Base-by-base conservation (phyloP, 2,329 filamentous ascomycete genomes). In the Penicillium sp. region DNA sequence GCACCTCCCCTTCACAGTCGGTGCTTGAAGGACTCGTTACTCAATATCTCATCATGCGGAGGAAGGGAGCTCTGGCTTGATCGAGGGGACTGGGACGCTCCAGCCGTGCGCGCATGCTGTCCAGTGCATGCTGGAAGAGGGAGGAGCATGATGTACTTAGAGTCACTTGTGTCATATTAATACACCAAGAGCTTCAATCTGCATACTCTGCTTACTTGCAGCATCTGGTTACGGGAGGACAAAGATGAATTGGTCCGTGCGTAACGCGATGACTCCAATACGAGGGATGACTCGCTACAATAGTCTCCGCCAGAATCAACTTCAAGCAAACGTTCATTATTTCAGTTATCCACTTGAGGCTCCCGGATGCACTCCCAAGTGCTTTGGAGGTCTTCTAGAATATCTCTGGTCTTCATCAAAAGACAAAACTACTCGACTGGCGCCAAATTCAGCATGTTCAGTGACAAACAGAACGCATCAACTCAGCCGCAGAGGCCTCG, bases 361-460 rank as follows among this genome's bases (percentile, higher is more conserved):
- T 19, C 6, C 27, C 31, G n/a, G 27, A 61, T 61, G 59, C 24
- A 27, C n/a, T n/a, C 14, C 11, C 19, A 24, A 22, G 36, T 33
- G 31, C 43, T 43, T 3, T 44, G 36, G 27, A 50, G 47, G 22
- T 22, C 22, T 44, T 40, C 31, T 22, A 6, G 18, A 39, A 16
- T 5, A 13, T 18, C 18, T 1, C 2, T 31, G 1, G 18, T 3
- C 13, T 16, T 53, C 10, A 4, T 9, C 14, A 40, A 36, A 46
- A 18, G 40, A 22, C 18, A 13, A n/a, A 33, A 6, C 1, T 60
- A 55, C 35, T 60, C 59, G 33, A 41, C 33, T 9, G 6, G 24
- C 22, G n/a, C 24, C 7, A 31, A 46, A 46, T 31, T 22, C 36
- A 22, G 16, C 44, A 66, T 66, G 64, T 57, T 56, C 4, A 57